phyloP scores from a whole-genome alignment of 192 early-diverging fungal species.

The Coemansia sp. region DNA sequence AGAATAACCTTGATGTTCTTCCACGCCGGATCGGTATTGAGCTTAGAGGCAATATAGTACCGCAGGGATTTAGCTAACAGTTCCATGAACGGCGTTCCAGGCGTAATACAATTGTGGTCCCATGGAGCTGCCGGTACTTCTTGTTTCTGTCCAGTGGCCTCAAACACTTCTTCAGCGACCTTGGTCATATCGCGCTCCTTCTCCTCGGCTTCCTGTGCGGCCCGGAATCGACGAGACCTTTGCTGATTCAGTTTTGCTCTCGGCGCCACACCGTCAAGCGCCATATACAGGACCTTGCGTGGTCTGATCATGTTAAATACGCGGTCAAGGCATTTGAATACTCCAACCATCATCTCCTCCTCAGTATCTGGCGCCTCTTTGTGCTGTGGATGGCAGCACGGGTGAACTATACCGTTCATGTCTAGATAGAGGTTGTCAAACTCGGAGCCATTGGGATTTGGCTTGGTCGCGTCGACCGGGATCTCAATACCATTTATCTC shows the following conservation, averaged over 20 bases:
- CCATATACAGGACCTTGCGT: slow-evolving; percentile 95
- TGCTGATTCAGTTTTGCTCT: slow-evolving; percentile 99
- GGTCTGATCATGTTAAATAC: slow-evolving; percentile 93
- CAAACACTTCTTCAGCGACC: slow-evolving; percentile 56
- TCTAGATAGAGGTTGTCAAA: slow-evolving; percentile 98
- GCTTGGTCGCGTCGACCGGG: slow-evolving; percentile 84
- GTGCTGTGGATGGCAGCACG: slow-evolving; percentile 74
- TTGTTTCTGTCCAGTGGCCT: slow-evolving; percentile 56
- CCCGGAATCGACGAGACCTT: slow-evolving; percentile 94
- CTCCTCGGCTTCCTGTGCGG: slow-evolving; percentile 74
- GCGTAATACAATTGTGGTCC: slow-evolving; percentile 99
- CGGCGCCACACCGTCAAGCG: slow-evolving; percentile 98
- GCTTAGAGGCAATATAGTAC: slow-evolving; percentile 85
- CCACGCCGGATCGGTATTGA: slow-evolving; percentile 90
- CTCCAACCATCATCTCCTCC: slow-evolving; percentile 94
- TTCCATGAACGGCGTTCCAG: slow-evolving; percentile 97
- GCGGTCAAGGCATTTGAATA: slow-evolving; percentile 96
- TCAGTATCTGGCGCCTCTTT: slow-evolving; percentile 73
- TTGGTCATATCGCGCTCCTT: slow-evolving; percentile 30
- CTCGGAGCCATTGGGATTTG: slow-evolving; percentile 90
- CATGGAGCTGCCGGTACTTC: slow-evolving; percentile 65
- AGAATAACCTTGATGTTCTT: slow-evolving; percentile 83
- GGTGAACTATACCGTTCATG: slow-evolving; percentile 97
- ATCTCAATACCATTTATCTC: slow-evolving; percentile 72
- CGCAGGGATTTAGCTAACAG: slow-evolving; percentile 83